A percentile compares a stretch with the other conserved stretches of the same genome.
Conservation (phyloP, 345 rosid genomes). For the Aquilaria yunnanensis region DNA sequence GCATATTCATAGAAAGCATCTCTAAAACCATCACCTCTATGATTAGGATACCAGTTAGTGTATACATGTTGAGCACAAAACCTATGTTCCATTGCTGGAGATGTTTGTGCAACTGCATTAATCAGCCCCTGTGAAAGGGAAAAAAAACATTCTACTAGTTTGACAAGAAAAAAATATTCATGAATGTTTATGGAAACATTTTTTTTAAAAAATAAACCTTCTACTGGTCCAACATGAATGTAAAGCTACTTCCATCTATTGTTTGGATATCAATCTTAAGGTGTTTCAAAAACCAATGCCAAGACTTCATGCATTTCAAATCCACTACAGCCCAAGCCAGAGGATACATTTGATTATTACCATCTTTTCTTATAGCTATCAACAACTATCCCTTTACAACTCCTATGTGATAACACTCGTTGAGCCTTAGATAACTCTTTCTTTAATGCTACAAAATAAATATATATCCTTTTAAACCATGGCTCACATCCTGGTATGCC, state of each 20-base stretch:
- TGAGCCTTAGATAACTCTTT: background rate
- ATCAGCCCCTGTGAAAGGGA: background rate
- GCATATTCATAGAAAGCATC: too few relatives aligned
- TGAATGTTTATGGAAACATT: too few relatives aligned
- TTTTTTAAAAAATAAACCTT: background rate
- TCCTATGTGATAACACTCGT: background rate
- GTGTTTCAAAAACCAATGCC: background rate
- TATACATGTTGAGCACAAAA: background rate
- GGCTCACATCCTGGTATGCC: too few relatives aligned
- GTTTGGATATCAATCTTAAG: background rate
- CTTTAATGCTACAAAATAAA: background rate
- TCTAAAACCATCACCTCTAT: too few relatives aligned
- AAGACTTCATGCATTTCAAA: background rate
- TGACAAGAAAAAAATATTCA: background rate
- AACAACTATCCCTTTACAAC: background rate
- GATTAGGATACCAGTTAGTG: background rate
- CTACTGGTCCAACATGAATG: background rate
- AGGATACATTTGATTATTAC: background rate
- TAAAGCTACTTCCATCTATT: background rate
- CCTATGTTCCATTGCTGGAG: background rate
- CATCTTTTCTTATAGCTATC: background rate
- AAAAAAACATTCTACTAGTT: background rate
- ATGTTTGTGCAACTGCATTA: background rate
- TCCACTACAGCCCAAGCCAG: background rate
- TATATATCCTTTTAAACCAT: too few relatives aligned